Evolutionary conservation across 23 red algal genomes (phyloP).

Genomic region (Gracilaria gracilis): DNA sequence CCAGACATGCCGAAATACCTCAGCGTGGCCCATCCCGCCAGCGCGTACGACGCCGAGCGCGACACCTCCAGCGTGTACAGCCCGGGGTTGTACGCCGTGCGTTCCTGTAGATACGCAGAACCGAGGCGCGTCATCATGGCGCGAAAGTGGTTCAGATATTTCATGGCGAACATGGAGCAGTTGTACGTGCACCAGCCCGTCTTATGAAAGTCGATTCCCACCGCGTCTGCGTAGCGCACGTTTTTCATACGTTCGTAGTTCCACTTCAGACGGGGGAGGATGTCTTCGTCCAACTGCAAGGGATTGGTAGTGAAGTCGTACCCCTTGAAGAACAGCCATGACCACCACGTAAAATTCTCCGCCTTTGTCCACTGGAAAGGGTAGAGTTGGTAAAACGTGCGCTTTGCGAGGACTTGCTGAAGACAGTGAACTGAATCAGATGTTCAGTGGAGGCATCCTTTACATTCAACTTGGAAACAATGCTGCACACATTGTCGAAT

Average conservation of each 20-base stretch:
- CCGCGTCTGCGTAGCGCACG: constrained; percentile 38
- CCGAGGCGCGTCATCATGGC: constrained; percentile 15
- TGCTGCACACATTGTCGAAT: too few relatives aligned
- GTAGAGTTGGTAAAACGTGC: too few relatives aligned
- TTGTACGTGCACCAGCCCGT: constrained; percentile 52
- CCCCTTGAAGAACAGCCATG: constrained; percentile 46
- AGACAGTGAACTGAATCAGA: too few relatives aligned
- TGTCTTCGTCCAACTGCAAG: not conserved
- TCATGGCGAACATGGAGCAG: constrained; percentile 29
- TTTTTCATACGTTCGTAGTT: constrained; percentile 42
- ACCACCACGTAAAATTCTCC: too few relatives aligned
- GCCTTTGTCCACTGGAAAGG: too few relatives aligned
- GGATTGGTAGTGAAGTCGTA: constrained; percentile 63
- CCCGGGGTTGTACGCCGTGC: constrained; percentile 56
- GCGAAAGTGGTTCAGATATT: constrained; percentile 18
- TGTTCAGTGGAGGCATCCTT: too few relatives aligned
- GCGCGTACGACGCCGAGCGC: constrained; percentile 38
- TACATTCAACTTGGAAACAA: too few relatives aligned
- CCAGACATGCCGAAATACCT: constrained; percentile 42
- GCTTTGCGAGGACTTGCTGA: too few relatives aligned
- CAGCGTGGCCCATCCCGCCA: constrained; percentile 48
- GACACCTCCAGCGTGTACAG: constrained; percentile 61
- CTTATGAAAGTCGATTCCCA: constrained; percentile 65
- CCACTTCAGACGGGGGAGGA: not conserved
- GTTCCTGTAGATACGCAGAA: constrained; percentile 44